phyloP scores from a whole-genome alignment of 176 grass and related monocot genomes.

The Canna indica region DNA sequence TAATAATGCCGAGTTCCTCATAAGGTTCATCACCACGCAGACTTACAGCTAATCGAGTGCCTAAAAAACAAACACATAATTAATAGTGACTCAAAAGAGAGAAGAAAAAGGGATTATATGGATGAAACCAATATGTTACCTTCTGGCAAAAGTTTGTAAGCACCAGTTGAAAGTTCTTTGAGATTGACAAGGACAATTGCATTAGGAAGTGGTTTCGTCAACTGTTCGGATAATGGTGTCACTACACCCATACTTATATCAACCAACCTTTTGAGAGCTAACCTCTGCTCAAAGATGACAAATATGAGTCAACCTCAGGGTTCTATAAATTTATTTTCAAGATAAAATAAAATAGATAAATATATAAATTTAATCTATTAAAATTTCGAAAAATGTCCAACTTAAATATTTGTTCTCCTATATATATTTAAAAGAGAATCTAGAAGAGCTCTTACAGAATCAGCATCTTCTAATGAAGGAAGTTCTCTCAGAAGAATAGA shows the following conservation, averaged over 20 bases:
- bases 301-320: not conserved
- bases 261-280: conserved; percentile 89
- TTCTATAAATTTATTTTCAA: not conserved
- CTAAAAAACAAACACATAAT: conserved; percentile 30
- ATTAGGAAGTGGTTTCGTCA: conserved; percentile 78
- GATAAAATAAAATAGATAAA: not conserved
- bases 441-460: conserved; percentile 49
- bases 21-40: conserved; percentile 66
- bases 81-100: not conserved
- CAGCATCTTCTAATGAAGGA: conserved; percentile 72
- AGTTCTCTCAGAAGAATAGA: conserved; percentile 95
- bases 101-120: not conserved
- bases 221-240: conserved; percentile 72
- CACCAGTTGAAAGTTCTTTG: conserved; percentile 65
- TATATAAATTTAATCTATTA: not conserved
- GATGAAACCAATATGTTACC: conserved; percentile 33
- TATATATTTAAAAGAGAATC: conserved; percentile 9
- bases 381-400: conserved; percentile 13
- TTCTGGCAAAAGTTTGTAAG: conserved; percentile 88
- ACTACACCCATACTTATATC: conserved; percentile 92
- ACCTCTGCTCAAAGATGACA: conserved; percentile 49
- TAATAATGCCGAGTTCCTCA: conserved; percentile 59
- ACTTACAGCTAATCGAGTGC: conserved; percentile 77
- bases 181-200: conserved; percentile 82
- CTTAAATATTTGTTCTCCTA: not conserved